phyloP scores from a whole-genome alignment of 805 yeast species.

The Naumovozyma dairenensis region DNA sequence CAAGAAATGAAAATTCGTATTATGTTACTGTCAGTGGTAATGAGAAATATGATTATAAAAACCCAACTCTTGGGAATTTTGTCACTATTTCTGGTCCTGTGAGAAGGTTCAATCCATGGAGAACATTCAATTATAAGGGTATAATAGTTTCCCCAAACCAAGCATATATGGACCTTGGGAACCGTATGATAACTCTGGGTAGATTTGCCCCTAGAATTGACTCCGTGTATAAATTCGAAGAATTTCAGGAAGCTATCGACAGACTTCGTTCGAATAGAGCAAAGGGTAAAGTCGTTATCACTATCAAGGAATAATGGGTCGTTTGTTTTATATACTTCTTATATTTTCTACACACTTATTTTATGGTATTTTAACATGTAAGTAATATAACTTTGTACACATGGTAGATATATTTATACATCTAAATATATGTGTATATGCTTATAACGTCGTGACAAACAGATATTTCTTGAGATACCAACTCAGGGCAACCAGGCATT shows the following conservation, averaged over 20 bases:
- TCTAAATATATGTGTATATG: no score
- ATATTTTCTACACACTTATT: no score
- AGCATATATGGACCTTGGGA: conserved; percentile 15
- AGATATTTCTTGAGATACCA: no score
- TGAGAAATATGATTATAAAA: conserved; percentile 25
- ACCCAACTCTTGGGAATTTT: conserved; percentile 3
- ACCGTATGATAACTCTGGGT: conserved; percentile 17
- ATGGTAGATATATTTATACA: no score
- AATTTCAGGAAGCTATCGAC: conserved; percentile 43
- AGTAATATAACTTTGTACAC: no score
- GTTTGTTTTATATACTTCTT: no score
- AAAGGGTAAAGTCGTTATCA: conserved; percentile 51
- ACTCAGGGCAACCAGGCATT: no score
- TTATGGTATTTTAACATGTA: no score
- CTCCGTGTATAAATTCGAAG: conserved; percentile 39
- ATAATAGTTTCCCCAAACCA: conserved; percentile 5
- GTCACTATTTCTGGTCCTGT: conserved; percentile 6
- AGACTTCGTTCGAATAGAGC: conserved; percentile 38
- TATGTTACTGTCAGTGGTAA: conserved; percentile 55
- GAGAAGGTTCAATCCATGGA: conserved; percentile 18
- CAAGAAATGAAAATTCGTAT: conserved; percentile 36
- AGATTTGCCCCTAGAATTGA: conserved; percentile 42
- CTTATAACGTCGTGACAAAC: no score
- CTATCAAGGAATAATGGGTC: conserved; percentile 6
- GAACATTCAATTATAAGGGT: conserved; percentile 25